Evolutionary conservation across 2,329 filamentous ascomycete species (phyloP), one percentile per base, ranked within the genome.

Genomic region (Exophiala mesophila): DNA sequence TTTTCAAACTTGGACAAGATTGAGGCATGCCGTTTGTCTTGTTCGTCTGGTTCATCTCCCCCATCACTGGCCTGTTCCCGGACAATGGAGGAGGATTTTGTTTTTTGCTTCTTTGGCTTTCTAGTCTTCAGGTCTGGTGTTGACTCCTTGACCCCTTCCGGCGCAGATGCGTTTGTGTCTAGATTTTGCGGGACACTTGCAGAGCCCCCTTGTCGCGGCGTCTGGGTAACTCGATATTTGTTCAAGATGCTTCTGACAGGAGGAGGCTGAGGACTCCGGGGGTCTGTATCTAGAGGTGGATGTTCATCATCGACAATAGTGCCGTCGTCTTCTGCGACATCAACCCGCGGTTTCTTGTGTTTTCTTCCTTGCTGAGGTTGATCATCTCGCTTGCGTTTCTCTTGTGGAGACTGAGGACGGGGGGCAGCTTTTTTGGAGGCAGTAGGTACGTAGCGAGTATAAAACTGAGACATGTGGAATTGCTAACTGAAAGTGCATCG

Each of bases 381-480:
- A 45, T 53, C 50, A 41, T 59, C 57, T 39, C 56, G 55, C 43
- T 46, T 49, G 37, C 46, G 51, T 41, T 52, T 63, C 50, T 55
- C 50, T 44, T 53, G 33, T 7, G 34, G 30, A 17, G 30, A 32
- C n/a, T 28, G 20, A 26, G 17, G 29, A 4, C 30, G 10, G 15
- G 21, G 20, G 7, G 21, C 24, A 13, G 30, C 9, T 10, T 32
- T 36, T 19, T 39, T 44, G 6, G 41, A 6, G 5, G 19, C 19
- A 2, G 67, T 63, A 39, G 71, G 69, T 30, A 67, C 67, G 53
- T 72, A 71, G 39, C 68, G 65, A 20, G 65, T 61, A 50, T 73
- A 70, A 24, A 73, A 63, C 35, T 65, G 63, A 39, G 68, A 62
- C 71, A 76, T 75, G 44, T 40, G 30, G 3, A 16, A 3, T 36